A percentile compares a stretch with the other conserved stretches of the same genome.
These are phyloP conservation scores for Xerocomellus amylosporus DNA, from an alignment of 768 basidiomycete genomes.

Conservation along the genomic window DNA sequence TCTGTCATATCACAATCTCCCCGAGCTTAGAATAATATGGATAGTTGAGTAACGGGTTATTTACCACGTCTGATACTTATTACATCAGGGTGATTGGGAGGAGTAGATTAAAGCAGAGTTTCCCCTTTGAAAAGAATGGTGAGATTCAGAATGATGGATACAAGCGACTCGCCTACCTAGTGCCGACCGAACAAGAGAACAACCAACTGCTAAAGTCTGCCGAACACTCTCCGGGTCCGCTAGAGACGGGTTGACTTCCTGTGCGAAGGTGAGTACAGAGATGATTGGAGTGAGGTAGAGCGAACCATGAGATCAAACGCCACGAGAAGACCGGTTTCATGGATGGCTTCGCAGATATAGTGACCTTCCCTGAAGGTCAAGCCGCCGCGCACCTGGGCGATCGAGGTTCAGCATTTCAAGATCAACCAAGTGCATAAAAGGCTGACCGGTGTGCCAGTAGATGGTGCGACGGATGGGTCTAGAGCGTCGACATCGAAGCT, in stretches of 20 bases:
- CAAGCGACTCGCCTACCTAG: conserved; percentile 52
- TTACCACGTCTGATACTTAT: conserved; percentile 1
- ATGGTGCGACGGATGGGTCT: conserved; percentile 94
- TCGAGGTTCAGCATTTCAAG: neutral
- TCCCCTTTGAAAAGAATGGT: conserved; percentile 26
- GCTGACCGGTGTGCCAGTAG: conserved; percentile 83
- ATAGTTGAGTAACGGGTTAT: neutral
- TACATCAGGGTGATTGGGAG: neutral
- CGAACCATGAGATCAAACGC: conserved; percentile 91
- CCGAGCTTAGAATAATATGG: neutral
- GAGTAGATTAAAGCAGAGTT: conserved; percentile 28
- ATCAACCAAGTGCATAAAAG: neutral
- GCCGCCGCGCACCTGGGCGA: conserved; percentile 78
- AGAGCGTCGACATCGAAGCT: conserved; percentile 96
- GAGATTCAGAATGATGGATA: conserved; percentile 2
- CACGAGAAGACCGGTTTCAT: conserved; percentile 90
- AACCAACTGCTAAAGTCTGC: conserved; percentile 89
- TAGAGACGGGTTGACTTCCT: conserved; percentile 98
- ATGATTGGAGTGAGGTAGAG: neutral
- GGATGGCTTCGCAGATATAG: conserved; percentile 91
- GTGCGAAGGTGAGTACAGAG: conserved; percentile 14
- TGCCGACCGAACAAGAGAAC: conserved; percentile 79
- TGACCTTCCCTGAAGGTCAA: conserved; percentile 98
- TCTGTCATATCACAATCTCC: neutral
- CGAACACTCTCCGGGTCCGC: conserved; percentile 69